Conservation (phyloP, 192 early-diverging fungal species). For the Backusella liffmaniae region DNA sequence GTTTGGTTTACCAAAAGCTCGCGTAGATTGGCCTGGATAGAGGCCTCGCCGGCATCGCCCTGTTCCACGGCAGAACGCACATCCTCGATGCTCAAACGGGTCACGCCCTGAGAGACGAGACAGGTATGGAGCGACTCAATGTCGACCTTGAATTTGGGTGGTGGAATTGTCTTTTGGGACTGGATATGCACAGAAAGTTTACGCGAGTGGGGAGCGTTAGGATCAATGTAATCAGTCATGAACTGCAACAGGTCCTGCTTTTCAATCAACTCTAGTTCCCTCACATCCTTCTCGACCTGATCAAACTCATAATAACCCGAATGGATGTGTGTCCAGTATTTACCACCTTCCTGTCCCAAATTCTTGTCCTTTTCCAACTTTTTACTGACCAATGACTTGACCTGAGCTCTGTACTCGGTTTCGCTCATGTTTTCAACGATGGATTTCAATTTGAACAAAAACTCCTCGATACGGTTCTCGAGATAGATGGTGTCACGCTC, state of each 20-base stretch:
- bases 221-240: conserved; percentile 54
- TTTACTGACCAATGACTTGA: conserved; percentile 63
- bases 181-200: conserved; percentile 67
- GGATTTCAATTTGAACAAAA: conserved; percentile 54
- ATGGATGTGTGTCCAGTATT: conserved; percentile 73
- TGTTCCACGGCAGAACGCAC: conserved; percentile 24
- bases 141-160: conserved; percentile 28
- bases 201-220: conserved; percentile 42
- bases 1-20: conserved; percentile 29
- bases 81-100: conserved; percentile 21
- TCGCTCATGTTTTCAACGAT: conserved; percentile 62
- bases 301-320: conserved; percentile 87
- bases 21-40: conserved; percentile 21
- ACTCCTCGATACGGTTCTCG: conserved; percentile 76
- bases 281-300: conserved; percentile 57
- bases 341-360: conserved; percentile 67
- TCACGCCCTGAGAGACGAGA: conserved; percentile 22
- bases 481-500: conserved; percentile 79
- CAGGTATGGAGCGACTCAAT: conserved; percentile 37
- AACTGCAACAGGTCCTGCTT: conserved; percentile 56
- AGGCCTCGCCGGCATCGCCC: conserved; percentile 19
- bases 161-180: conserved; percentile 42
- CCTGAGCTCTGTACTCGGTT: conserved; percentile 73
- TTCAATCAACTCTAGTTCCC: conserved; percentile 45
- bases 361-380: conserved; percentile 87